Percentiles rank a stretch among this genome's conserved stretches.
Conservation (phyloP, 306 rosid genomes). For the Ziziphus jujuba region DNA sequence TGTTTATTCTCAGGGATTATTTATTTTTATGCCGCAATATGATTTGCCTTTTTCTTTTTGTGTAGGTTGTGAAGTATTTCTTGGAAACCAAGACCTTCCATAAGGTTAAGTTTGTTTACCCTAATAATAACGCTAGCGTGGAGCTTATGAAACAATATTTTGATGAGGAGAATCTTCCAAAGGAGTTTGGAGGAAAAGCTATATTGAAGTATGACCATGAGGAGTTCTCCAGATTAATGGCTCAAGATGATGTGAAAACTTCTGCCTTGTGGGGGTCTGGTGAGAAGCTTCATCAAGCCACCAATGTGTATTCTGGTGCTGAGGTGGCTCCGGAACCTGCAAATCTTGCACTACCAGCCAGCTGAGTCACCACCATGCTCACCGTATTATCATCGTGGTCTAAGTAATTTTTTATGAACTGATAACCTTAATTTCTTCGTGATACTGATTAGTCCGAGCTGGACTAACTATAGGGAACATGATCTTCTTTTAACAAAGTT, state of each 20-base stretch:
- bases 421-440: neutral
- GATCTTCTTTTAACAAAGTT: neutral
- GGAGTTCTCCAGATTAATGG: conserved; percentile 71
- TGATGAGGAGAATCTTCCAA: conserved; percentile 85
- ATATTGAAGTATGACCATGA: conserved; percentile 61
- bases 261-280: conserved; percentile 60
- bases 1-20: neutral
- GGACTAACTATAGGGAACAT: neutral
- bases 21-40: neutral
- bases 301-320: conserved; percentile 47
- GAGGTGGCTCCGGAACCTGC: conserved; percentile 48
- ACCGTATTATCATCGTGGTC: no score
- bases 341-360: conserved; percentile 7
- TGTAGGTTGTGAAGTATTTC: conserved; percentile 84
- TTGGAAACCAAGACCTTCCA: conserved; percentile 82
- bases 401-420: neutral
- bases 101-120: conserved; percentile 84
- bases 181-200: conserved; percentile 78
- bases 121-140: conserved; percentile 71
- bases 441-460: neutral
- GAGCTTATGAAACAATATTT: conserved; percentile 80
- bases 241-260: conserved; percentile 66
- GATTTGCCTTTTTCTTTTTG: conserved; percentile 13
- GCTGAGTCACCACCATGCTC: conserved; percentile 15
- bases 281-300: conserved; percentile 33